Base-by-base conservation (phyloP, 345 rosid species). In the Angophora floribunda region DNA sequence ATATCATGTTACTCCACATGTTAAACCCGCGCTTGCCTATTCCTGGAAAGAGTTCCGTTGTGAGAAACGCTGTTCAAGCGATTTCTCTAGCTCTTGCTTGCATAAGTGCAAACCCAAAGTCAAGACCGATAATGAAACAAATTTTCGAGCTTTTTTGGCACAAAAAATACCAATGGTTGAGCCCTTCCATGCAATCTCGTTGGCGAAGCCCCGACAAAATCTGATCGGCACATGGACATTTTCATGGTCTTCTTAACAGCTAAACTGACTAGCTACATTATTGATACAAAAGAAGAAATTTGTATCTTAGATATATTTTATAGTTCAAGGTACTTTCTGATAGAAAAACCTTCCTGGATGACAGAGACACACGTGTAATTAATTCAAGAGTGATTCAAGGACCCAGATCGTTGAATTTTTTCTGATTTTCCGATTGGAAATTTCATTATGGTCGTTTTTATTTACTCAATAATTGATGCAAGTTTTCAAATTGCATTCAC, bases 71-170 rank as follows among this genome's bases (percentile, higher is more conserved):
- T 3, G 50, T 51, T 32, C 49, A 79, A 14, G 59, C 2, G 9
- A 61, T 85, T 22, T 9, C 7, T 17, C 6, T 90, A 1, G 90
- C 86, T 32, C 79, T 89, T 19, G 89, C 91, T 8, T 89, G 92
- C 87, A 86, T 91, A 47, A 49, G 61, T 4, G 26, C 85, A 1
- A 44, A 88, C n/a, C 88, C 89, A 1, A 85, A 36, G 47, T 85
- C 26, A 9, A 86, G 90, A 1, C 92, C 90, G 3, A 86, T 44
- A 1, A 90, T 45, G 89, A 52, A 84, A 55, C 14, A 7, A 2
- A 85, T 87, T n/a, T 88, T 49, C 7, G 84, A 51, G 86, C 61
- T n/a, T 55, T 89, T 59, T 51, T 88, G 2, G 4, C 22, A 5
- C 0, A 1, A 28, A 57, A 41, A 53, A 3, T 26, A 6, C n/a